Evolutionary conservation across 352 stramenopile species (phyloP).

Genomic region (Pythium rhizo-oryzae): DNA sequence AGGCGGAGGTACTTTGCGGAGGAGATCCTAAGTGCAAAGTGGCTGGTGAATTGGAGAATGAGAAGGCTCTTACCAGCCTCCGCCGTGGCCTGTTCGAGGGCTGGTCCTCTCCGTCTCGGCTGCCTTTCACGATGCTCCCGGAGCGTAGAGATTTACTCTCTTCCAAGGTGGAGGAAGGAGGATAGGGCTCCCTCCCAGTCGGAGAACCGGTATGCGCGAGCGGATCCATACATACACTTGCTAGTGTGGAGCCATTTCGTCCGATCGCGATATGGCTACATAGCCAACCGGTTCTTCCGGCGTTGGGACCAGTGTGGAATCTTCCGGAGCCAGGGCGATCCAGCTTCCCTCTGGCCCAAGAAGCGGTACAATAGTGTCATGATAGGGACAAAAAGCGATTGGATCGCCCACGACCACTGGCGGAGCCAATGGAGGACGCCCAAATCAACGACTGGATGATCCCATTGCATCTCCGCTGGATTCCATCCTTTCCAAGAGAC

Average conservation of each 20-base stretch:
- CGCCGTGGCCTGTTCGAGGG: neutral
- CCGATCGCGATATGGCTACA: neutral
- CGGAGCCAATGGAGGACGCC: neutral
- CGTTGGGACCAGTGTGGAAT: neutral
- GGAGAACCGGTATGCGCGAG: neutral
- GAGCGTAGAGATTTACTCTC: neutral
- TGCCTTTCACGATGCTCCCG: neutral
- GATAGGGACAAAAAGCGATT: neutral
- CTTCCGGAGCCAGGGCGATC: neutral
- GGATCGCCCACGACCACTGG: neutral
- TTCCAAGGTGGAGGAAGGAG: neutral
- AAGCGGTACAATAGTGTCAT: neutral
- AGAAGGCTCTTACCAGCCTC: neutral
- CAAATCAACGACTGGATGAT: neutral
- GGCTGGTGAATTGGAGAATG: slow-evolving; percentile 1
- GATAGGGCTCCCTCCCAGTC: neutral
- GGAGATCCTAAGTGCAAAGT: neutral
- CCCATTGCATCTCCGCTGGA: neutral
- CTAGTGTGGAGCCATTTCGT: neutral
- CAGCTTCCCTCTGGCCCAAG: neutral
- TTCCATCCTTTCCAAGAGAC: neutral
- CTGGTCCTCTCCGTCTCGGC: neutral
- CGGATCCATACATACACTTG: neutral
- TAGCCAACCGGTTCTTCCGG: neutral
- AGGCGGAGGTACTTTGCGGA: neutral